Evolutionary conservation across 2,329 filamentous ascomycete species (phyloP).

Genomic region (Coniochaeta ligniaria): DNA sequence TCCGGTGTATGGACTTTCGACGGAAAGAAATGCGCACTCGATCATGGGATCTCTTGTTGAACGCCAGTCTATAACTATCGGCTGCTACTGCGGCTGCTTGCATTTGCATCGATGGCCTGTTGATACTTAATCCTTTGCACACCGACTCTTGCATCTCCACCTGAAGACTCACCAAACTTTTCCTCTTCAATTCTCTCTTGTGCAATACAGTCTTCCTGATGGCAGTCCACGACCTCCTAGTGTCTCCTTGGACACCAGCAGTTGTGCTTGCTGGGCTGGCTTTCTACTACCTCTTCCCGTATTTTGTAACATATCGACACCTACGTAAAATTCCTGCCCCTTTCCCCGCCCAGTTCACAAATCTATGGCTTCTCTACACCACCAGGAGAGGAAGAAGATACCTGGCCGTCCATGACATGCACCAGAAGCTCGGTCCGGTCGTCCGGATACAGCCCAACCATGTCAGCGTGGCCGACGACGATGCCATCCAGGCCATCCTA

Average conservation of each 20-base stretch:
- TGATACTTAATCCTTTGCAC: background rate
- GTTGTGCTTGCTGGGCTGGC: slow-evolving; percentile 39
- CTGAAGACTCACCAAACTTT: background rate
- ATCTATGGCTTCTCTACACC: slow-evolving; percentile 70
- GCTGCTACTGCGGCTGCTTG: background rate
- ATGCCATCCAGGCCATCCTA: slow-evolving; percentile 71
- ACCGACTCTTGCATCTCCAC: background rate
- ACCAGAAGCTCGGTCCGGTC: slow-evolving; percentile 70
- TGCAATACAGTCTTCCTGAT: background rate
- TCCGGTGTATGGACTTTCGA: background rate
- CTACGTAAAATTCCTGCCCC: slow-evolving; percentile 54
- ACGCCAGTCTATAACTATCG: background rate
- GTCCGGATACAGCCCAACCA: slow-evolving; percentile 82
- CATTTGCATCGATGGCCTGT: background rate
- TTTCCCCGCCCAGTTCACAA: slow-evolving; percentile 59
- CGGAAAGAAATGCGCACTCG: background rate
- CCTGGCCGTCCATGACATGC: slow-evolving; percentile 58
- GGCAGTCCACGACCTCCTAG: slow-evolving; percentile 11
- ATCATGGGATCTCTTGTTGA: background rate
- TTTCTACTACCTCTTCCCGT: slow-evolving; percentile 52
- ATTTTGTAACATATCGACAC: slow-evolving; percentile 44
- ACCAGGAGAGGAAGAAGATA: slow-evolving; percentile 60
- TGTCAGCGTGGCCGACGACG: slow-evolving; percentile 71
- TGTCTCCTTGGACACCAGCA: slow-evolving; percentile 40
- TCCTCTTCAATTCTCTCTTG: background rate